A percentile compares a stretch with the other conserved stretches of the same genome.
These are phyloP conservation scores for Acarospora socialis DNA, from an alignment of 2,329 filamentous ascomycete genomes.

Conservation along the genomic window DNA sequence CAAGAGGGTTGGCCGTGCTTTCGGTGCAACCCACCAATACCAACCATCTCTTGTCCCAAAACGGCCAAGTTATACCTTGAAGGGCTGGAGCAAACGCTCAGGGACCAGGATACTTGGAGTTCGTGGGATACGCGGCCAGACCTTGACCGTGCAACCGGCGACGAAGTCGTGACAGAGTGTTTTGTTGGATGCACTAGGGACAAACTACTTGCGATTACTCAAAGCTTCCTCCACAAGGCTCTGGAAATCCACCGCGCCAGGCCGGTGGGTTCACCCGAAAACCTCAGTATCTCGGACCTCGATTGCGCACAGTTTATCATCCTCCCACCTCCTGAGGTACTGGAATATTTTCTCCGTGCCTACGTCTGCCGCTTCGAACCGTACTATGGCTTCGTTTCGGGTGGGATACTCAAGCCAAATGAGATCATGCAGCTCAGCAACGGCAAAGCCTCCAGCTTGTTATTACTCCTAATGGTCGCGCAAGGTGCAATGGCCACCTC, in stretches of 20 bases:
- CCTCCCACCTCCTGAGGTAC: slow-evolving; percentile 48
- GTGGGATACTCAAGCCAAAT: slow-evolving; percentile 49
- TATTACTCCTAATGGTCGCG: slow-evolving; percentile 58
- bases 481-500: slow-evolving; percentile 55
- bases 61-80: slow-evolving; percentile 38
- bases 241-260: slow-evolving; percentile 47
- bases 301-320: slow-evolving; percentile 42
- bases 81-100: slow-evolving; percentile 35
- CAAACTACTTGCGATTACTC: slow-evolving; percentile 56
- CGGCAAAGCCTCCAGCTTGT: slow-evolving; percentile 49
- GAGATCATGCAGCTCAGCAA: slow-evolving; percentile 48
- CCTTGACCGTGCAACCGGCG: slow-evolving; percentile 31
- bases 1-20: slow-evolving; percentile 40
- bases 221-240: slow-evolving; percentile 56
- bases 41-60: slow-evolving; percentile 35
- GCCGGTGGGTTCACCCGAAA: slow-evolving; percentile 13
- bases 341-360: slow-evolving; percentile 53
- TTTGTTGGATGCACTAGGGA: slow-evolving; percentile 46
- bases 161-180: slow-evolving; percentile 33
- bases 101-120: slow-evolving; percentile 38
- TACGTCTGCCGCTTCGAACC: slow-evolving; percentile 52
- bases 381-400: slow-evolving; percentile 49
- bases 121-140: slow-evolving; percentile 39
- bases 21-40: slow-evolving; percentile 35
- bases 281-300: slow-evolving; percentile 37